Percentiles rank a stretch among this genome's conserved stretches.
These are phyloP conservation scores for Aspergillus cavernicola DNA, from an alignment of 495 filamentous ascomycete genomes.

Conservation along the genomic window DNA sequence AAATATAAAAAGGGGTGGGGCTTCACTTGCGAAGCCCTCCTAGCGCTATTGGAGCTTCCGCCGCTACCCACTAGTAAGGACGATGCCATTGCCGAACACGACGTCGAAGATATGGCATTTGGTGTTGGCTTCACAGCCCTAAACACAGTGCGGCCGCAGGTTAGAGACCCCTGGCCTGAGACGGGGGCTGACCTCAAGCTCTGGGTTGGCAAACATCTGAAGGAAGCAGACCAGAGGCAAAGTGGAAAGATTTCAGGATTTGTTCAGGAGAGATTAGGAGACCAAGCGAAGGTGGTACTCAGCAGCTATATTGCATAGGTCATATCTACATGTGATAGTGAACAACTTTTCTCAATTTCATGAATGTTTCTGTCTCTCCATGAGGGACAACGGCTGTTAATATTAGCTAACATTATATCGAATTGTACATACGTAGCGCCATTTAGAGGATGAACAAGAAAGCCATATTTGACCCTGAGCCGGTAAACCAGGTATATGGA, in stretches of 20 bases:
- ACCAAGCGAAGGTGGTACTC: slow-evolving; percentile 52
- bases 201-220: slow-evolving; percentile 75
- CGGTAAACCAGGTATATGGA: too few relatives aligned
- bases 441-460: too few relatives aligned
- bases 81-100: slow-evolving; percentile 74
- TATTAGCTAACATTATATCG: too few relatives aligned
- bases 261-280: slow-evolving; percentile 56
- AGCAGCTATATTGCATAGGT: slow-evolving; percentile 50
- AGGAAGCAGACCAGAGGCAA: slow-evolving; percentile 54
- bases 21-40: slow-evolving; percentile 76
- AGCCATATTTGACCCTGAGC: too few relatives aligned
- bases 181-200: slow-evolving; percentile 67
- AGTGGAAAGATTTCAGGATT: slow-evolving; percentile 52
- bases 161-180: slow-evolving; percentile 76
- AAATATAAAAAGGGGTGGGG: slow-evolving; percentile 83
- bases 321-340: not conserved
- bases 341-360: not conserved
- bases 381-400: too few relatives aligned
- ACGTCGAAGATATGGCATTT: slow-evolving; percentile 91
- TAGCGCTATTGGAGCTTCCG: slow-evolving; percentile 84
- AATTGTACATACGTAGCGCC: not conserved
- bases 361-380: too few relatives aligned
- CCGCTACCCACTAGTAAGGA: slow-evolving; percentile 69
- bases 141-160: slow-evolving; percentile 72
- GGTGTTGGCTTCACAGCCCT: slow-evolving; percentile 89